Conservation (phyloP, 192 early-diverging fungal genomes). For the Rhizoclosmatium globosum region DNA sequence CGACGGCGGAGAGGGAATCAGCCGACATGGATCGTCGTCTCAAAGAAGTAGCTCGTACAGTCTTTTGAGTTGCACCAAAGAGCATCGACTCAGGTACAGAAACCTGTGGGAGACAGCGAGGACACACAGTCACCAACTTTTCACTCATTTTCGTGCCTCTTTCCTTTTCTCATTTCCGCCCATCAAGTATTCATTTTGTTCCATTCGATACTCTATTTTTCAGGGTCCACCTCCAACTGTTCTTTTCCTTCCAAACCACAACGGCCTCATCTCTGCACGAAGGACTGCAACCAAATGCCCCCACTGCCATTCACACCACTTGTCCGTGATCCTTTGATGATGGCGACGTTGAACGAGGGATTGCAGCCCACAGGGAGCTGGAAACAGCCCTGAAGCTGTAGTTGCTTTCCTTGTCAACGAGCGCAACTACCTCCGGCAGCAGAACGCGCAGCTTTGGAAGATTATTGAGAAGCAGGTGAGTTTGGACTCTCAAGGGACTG, state of each 20-base stretch:
- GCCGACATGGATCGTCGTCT: too few relatives aligned
- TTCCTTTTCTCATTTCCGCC: too few relatives aligned
- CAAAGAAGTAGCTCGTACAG: too few relatives aligned
- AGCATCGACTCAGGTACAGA: neutral
- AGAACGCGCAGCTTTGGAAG: constrained; percentile 91
- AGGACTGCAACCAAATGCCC: too few relatives aligned
- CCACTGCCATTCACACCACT: neutral
- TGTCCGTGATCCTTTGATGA: constrained; percentile 21
- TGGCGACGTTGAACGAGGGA: neutral
- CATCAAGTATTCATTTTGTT: too few relatives aligned
- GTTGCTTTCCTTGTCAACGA: constrained; percentile 35
- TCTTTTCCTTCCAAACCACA: neutral
- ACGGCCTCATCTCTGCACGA: neutral
- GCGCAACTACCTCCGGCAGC: constrained; percentile 74
- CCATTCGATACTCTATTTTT: too few relatives aligned
- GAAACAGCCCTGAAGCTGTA: neutral
- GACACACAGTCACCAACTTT: neutral
- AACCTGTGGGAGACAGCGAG: neutral
- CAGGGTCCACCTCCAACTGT: neutral
- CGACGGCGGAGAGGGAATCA: too few relatives aligned
- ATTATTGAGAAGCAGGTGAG: constrained; percentile 76
- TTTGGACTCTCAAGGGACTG: too few relatives aligned
- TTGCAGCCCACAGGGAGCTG: neutral
- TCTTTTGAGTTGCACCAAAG: too few relatives aligned
- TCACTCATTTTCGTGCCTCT: too few relatives aligned